phyloP scores from a whole-genome alignment of 1,139 yeast genomes.

The Saccharomyces hybrid region DNA sequence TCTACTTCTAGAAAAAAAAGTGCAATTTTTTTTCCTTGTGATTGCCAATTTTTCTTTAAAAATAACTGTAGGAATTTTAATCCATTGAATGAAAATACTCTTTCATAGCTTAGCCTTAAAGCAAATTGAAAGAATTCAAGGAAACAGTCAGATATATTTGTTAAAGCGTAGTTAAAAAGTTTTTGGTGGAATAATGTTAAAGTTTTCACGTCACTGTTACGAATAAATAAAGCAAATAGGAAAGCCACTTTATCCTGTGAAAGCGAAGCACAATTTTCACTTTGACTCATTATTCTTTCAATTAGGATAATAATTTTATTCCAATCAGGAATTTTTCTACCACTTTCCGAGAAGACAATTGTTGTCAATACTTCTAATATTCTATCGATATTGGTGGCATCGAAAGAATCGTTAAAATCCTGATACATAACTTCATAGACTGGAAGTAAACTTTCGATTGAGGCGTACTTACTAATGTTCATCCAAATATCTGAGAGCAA shows the following conservation, averaged over 20 bases:
- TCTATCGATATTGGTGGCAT: conserved; percentile 10
- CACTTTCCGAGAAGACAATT: conserved; percentile 59
- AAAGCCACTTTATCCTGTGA: conserved; percentile 24
- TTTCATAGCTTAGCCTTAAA: conserved; percentile 39
- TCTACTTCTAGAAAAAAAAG: conserved; percentile 38
- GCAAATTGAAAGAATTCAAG: conserved; percentile 45
- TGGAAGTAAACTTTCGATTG: conserved; percentile 44
- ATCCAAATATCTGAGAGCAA: conserved; percentile 54
- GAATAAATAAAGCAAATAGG: conserved; percentile 42
- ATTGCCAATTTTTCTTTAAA: conserved; percentile 36
- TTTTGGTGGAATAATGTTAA: conserved; percentile 43
- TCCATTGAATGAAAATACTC: conserved; percentile 41
- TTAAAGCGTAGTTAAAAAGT: conserved; percentile 36
- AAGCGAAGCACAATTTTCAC: conserved; percentile 12
- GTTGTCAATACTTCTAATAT: conserved; percentile 34
- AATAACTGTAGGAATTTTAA: conserved; percentile 43
- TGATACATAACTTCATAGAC: conserved; percentile 37
- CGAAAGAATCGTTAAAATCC: conserved; percentile 12
- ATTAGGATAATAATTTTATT: conserved; percentile 14
- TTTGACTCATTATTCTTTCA: conserved; percentile 11
- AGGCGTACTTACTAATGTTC: conserved; percentile 56
- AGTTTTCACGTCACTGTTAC: conserved; percentile 51
- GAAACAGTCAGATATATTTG: conserved; percentile 34
- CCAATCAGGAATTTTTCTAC: conserved; percentile 47
- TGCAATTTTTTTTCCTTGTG: conserved; percentile 36